Evolutionary conservation across 176 grass and related monocot species (phyloP), one percentile per base, ranked within the genome.

Genomic region (Thinopyrum elongatum): DNA sequence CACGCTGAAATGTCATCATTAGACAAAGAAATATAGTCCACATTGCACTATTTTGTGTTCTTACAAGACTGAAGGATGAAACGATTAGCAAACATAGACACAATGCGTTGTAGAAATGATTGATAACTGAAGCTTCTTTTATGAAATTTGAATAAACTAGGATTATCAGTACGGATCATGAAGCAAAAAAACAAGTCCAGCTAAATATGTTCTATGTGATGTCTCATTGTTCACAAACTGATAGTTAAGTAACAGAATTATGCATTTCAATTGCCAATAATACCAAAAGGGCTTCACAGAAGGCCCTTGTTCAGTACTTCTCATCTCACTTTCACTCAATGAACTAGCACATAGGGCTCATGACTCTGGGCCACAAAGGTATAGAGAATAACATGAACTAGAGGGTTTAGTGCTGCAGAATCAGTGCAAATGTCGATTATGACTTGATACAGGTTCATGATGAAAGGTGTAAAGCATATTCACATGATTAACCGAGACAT

Each of bases 51-150:
- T 65, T 14, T 13, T 86, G 38, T 83, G 65, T n/a, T 73, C 53
- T 14, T 59, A 47, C 44, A 83, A 74, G 46, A 66, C 25, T 49
- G 3, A 2, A 31, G 55, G 8, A 8, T 26, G 30, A 35, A 87
- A 59, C 2, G 17, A 51, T 29, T 16, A 2, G 10, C 31, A 66
- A 11, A 67, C 35, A 34, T 7, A 29, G 57, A 51, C 11, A 62
- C 5, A 6, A 25, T 30, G 35, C 0, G 2, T 46, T 29, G 22
- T 6, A 68, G 16, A 55, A 80, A 66, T 28, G 35, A 73, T 21
- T 21, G 46, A 36, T n/a, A 60, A 33, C 59, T 27, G n/a, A 10
- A 77, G 4, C 38, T 82, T 89, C 13, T 72, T 71, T 83, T 65
- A 29, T 62, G 6, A 46, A 71, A 78, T 55, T 65, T 25, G 63